Evolutionary conservation across 805 yeast genomes (phyloP).

Genomic region (Candida quercuum): DNA sequence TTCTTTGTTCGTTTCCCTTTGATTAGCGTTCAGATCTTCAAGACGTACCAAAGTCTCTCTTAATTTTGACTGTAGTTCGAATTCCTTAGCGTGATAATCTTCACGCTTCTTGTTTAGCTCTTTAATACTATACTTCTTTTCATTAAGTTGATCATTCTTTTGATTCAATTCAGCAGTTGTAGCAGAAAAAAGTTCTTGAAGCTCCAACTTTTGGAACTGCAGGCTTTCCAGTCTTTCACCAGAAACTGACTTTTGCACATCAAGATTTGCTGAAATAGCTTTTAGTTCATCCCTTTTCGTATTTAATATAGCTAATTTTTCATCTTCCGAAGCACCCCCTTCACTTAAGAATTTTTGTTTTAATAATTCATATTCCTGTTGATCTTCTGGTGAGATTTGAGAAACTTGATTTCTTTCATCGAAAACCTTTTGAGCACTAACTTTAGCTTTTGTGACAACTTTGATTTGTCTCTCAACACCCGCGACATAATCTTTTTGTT

Average conservation of each 20-base stretch:
- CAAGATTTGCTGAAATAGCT: conserved; percentile 31
- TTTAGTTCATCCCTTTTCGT: conserved; percentile 41
- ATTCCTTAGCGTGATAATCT: conserved; percentile 41
- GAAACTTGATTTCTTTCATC: conserved; percentile 27
- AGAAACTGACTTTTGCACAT: conserved; percentile 31
- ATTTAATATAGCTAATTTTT: conserved; percentile 34
- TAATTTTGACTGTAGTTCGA: conserved; percentile 57
- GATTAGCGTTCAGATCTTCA: conserved; percentile 69
- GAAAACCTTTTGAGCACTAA: conserved; percentile 32
- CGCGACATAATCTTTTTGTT: conserved; percentile 41
- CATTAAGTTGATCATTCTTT: conserved; percentile 30
- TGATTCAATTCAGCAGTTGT: conserved; percentile 22
- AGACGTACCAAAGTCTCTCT: conserved; percentile 54
- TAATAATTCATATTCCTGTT: conserved; percentile 51
- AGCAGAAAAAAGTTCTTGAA: conserved; percentile 19
- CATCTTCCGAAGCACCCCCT: conserved; percentile 56
- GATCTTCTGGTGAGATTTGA: conserved; percentile 43
- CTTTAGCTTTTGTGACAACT: conserved; percentile 36
- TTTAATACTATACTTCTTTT: conserved; percentile 37
- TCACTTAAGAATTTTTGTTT: conserved; percentile 50
- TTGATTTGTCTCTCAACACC: conserved; percentile 42
- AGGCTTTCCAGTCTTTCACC: conserved; percentile 30
- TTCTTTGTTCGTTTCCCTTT: conserved; percentile 71
- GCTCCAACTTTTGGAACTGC: conserved; percentile 26
- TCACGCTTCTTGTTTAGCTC: conserved; percentile 33